Evolutionary conservation across 176 grass and related monocot species (phyloP).

Genomic region (Ensete glaucum): DNA sequence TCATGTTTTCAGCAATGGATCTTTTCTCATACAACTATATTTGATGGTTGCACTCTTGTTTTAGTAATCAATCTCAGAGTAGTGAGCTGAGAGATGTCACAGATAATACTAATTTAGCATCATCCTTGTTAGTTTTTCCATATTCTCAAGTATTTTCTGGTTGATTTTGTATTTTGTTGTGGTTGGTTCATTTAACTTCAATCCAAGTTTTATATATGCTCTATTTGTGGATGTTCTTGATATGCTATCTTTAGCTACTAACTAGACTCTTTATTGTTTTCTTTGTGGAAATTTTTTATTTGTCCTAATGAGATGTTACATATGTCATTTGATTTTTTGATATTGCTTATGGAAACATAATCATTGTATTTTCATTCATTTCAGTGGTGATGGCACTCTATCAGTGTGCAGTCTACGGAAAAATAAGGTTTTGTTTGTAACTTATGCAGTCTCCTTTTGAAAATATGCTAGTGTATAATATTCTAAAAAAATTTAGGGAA

Average conservation of each 20-base stretch:
- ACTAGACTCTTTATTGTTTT: neutral
- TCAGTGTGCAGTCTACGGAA: slow-evolving; percentile 67
- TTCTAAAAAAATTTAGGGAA: no score
- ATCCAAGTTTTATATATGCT: neutral
- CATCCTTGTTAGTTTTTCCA: neutral
- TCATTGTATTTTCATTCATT: slow-evolving; percentile 17
- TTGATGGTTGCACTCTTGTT: neutral
- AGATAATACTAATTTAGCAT: neutral
- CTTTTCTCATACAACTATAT: neutral
- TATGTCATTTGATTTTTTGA: neutral
- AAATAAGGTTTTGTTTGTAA: slow-evolving; percentile 55
- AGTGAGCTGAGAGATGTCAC: neutral
- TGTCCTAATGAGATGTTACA: neutral
- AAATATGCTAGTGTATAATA: neutral
- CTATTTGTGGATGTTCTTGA: neutral
- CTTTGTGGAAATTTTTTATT: neutral
- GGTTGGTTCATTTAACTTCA: neutral
- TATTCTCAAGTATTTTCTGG: neutral
- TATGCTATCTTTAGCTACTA: neutral
- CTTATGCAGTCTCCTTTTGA: neutral
- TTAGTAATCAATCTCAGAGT: neutral
- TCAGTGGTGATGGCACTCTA: slow-evolving; percentile 80
- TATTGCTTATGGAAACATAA: neutral
- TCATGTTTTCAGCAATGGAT: no score
- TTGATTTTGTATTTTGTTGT: neutral